Conservation (phyloP, 2,329 filamentous ascomycete species). For the Calonectria crousiana region DNA sequence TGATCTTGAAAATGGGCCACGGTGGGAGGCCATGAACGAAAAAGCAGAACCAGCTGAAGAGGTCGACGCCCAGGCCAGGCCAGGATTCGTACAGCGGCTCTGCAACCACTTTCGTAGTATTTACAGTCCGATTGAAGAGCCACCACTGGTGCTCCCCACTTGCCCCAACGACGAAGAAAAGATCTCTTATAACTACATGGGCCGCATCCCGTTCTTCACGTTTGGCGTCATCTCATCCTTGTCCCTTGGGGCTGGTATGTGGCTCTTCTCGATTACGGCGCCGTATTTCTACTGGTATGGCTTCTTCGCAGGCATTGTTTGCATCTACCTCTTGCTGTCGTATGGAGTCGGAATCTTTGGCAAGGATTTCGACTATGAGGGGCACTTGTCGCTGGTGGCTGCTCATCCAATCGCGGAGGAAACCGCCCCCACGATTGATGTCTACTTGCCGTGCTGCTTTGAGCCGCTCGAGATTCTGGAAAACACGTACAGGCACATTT, state of each 20-base stretch:
- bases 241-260: background rate
- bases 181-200: background rate
- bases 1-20: background rate
- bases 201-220: background rate
- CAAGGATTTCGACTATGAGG: background rate
- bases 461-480: slow-evolving; percentile 3
- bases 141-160: background rate
- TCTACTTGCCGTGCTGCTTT: background rate
- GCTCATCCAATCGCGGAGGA: background rate
- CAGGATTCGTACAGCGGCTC: background rate
- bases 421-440: background rate
- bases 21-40: background rate
- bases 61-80: background rate
- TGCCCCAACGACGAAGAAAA: background rate
- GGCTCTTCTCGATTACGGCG: background rate
- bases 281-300: background rate
- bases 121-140: background rate
- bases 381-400: background rate
- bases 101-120: background rate
- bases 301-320: background rate
- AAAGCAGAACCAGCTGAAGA: background rate
- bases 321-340: background rate
- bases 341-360: background rate
- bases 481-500: background rate
- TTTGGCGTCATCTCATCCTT: background rate